phyloP scores from a whole-genome alignment of 331 rosid species.

The Acacia concinna region DNA sequence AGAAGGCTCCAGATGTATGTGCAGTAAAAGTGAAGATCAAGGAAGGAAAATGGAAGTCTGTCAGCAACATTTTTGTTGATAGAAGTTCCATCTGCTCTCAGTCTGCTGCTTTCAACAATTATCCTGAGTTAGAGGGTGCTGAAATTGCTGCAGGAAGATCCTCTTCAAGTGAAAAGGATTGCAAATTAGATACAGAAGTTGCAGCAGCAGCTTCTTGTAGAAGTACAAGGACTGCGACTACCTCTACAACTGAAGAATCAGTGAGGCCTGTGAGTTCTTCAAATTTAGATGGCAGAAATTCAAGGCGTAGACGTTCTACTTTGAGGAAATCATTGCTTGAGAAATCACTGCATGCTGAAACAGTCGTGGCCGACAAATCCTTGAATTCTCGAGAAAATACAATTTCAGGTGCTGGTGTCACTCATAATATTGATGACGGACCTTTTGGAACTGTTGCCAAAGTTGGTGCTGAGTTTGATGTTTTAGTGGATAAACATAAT shows the following conservation, averaged over 20 bases:
- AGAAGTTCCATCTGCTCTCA: conserved; percentile 24
- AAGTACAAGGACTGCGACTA: conserved; percentile 33
- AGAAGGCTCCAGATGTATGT: conserved; percentile 38
- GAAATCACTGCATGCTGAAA: conserved; percentile 28
- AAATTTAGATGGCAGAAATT: conserved; percentile 34
- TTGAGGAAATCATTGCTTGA: conserved; percentile 26
- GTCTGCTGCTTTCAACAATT: conserved; percentile 27
- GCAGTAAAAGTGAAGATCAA: background rate
- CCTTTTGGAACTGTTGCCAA: conserved; percentile 30
- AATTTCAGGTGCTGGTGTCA: conserved; percentile 24
- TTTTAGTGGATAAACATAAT: conserved; percentile 30
- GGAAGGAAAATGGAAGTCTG: conserved; percentile 31
- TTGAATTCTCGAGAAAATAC: conserved; percentile 35
- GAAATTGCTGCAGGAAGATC: conserved; percentile 35
- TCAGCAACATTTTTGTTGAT: conserved; percentile 13
- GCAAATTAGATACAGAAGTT: conserved; percentile 34
- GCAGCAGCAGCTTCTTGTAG: conserved; percentile 38
- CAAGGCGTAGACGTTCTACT: conserved; percentile 15
- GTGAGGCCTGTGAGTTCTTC: conserved; percentile 36
- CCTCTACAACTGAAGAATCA: conserved; percentile 30
- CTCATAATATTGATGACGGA: conserved; percentile 28
- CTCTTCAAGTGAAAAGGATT: conserved; percentile 32
- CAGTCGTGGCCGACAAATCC: conserved; percentile 24
- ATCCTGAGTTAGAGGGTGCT: conserved; percentile 24
- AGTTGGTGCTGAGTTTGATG: conserved; percentile 36